A percentile compares a stretch with the other conserved stretches of the same genome.
These are phyloP conservation scores for Exidia glandulosa DNA, from an alignment of 768 basidiomycete genomes.

Conservation along the genomic window DNA sequence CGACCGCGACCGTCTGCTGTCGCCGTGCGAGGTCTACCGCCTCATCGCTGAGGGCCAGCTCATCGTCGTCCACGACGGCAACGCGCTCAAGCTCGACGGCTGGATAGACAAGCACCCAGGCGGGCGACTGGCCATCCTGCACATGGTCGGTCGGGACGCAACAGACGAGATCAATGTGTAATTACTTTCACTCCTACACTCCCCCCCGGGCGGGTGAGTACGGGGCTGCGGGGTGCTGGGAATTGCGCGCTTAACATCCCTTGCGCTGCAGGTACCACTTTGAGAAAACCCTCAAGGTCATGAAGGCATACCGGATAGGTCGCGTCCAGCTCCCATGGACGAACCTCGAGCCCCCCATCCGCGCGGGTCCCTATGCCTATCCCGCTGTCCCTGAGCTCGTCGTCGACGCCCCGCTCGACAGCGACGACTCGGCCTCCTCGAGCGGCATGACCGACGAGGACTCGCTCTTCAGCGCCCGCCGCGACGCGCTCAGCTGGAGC, in stretches of 20 bases:
- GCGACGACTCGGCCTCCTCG: neutral
- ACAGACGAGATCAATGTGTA: conserved; percentile 91
- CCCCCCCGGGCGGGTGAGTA: conserved; percentile 11
- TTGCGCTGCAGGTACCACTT: neutral
- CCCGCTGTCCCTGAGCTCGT: neutral
- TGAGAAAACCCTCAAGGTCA: neutral
- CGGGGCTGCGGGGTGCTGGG: conserved; percentile 9
- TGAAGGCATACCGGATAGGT: neutral
- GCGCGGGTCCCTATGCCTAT: neutral
- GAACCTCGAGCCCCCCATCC: conserved; percentile 24
- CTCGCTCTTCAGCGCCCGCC: neutral
- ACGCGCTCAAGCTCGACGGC: conserved; percentile 50
- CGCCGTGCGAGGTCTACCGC: conserved; percentile 17
- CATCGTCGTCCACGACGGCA: conserved; percentile 56
- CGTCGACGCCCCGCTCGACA: neutral
- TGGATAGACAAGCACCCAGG: conserved; percentile 92
- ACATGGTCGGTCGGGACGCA: conserved; percentile 93
- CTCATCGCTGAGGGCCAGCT: conserved; percentile 69
- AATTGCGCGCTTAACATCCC: conserved; percentile 7
- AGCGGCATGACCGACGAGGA: neutral
- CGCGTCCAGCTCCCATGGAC: neutral
- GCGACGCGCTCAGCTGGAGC: neutral
- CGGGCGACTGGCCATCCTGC: conserved; percentile 76
- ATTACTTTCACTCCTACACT: conserved; percentile 21
- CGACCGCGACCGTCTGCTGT: neutral